Conservation (phyloP, 495 filamentous ascomycete species). For the Penicillium soppii region DNA sequence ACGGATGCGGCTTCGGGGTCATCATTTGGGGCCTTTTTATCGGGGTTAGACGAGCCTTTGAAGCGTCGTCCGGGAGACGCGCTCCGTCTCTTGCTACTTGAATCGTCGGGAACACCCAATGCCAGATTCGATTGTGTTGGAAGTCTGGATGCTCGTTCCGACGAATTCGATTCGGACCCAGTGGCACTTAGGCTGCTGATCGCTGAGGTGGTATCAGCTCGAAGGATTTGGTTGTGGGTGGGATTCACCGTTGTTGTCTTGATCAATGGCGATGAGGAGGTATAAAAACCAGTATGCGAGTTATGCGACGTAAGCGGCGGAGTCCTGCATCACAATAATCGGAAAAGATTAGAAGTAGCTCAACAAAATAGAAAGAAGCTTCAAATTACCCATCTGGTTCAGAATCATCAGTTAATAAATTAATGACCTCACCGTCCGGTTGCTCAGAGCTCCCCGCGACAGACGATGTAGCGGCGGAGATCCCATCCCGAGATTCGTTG, state of each 20-base stretch:
- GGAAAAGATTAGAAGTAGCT: slow-evolving; percentile 23
- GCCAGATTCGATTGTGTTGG: slow-evolving; percentile 25
- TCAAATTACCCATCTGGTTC: slow-evolving; percentile 66
- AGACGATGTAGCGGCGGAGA: slow-evolving; percentile 28
- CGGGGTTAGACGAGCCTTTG: slow-evolving; percentile 46
- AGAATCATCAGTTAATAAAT: slow-evolving; percentile 67
- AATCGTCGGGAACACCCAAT: slow-evolving; percentile 33
- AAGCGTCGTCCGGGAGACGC: slow-evolving; percentile 45
- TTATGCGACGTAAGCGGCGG: slow-evolving; percentile 68
- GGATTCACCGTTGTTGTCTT: slow-evolving; percentile 53
- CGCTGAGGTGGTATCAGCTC: slow-evolving; percentile 31
- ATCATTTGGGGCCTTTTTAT: slow-evolving; percentile 40
- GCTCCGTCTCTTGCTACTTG: slow-evolving; percentile 35
- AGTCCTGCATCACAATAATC: slow-evolving; percentile 33
- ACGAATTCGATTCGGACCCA: slow-evolving; percentile 24
- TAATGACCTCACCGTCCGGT: slow-evolving; percentile 41
- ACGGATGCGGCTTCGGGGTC: slow-evolving; percentile 44
- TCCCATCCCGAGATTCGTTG: slow-evolving; percentile 25
- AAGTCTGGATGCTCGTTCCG: slow-evolving; percentile 20
- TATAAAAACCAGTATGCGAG: slow-evolving; percentile 78
- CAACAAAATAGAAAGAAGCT: slow-evolving; percentile 3
- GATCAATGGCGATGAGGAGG: slow-evolving; percentile 78
- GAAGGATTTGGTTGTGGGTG: slow-evolving; percentile 18
- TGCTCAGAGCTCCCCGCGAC: slow-evolving; percentile 22
- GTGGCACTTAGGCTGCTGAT: slow-evolving; percentile 30